Percentiles rank a stretch among this genome's conserved stretches.
These are phyloP conservation scores for Tillandsia leiboldiana DNA, from an alignment of 176 grass and related monocot species.

Conservation along the genomic window DNA sequence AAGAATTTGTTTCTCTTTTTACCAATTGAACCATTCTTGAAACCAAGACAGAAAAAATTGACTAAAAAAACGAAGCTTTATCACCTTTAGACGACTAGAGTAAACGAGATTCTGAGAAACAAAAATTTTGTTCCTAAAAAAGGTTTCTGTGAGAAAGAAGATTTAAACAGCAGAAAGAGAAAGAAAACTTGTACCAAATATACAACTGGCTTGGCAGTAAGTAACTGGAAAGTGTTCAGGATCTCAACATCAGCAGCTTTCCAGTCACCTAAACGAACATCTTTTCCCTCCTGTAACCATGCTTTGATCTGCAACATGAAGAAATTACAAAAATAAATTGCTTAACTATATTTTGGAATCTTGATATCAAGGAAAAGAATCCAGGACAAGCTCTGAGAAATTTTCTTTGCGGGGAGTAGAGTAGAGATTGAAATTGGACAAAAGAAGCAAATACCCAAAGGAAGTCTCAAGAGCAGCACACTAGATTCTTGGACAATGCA, in stretches of 20 bases:
- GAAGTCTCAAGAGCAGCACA: too few relatives aligned
- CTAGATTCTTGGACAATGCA: too few relatives aligned
- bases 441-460: not conserved
- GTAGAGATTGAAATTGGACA: not conserved
- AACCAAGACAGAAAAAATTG: too few relatives aligned
- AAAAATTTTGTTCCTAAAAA: too few relatives aligned
- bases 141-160: too few relatives aligned
- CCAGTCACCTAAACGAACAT: conserved; percentile 86
- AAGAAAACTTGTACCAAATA: conserved; percentile 54
- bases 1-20: too few relatives aligned
- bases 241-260: conserved; percentile 92
- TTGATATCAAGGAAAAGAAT: not conserved
- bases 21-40: too few relatives aligned
- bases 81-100: too few relatives aligned
- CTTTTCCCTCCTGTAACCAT: conserved; percentile 65
- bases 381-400: not conserved
- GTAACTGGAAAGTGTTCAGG: conserved; percentile 89
- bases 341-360: not conserved
- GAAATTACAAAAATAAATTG: conserved; percentile 14
- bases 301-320: conserved; percentile 35
- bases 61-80: too few relatives aligned
- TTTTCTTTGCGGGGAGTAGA: not conserved
- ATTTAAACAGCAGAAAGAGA: not conserved
- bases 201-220: conserved; percentile 85
- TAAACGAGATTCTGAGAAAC: too few relatives aligned